These are phyloP conservation scores for Colletotrichum melonis DNA, from an alignment of 2,329 filamentous ascomycete genomes.

Conservation along the genomic window DNA sequence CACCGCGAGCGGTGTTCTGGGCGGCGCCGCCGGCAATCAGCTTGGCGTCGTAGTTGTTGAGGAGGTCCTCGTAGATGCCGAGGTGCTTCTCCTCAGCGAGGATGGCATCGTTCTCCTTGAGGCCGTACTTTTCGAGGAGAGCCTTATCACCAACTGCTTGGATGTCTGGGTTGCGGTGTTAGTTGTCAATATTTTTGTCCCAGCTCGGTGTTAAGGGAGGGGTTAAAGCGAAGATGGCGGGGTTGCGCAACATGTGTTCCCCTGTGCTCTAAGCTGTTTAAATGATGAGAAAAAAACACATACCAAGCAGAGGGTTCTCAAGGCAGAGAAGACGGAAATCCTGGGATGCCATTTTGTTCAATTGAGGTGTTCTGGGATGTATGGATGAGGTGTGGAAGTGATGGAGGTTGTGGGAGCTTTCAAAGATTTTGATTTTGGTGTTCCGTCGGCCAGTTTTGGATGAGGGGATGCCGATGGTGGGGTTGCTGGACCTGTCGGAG, in stretches of 20 bases:
- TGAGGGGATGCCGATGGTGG: slow-evolving; percentile 43
- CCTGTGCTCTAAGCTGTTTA: slow-evolving; percentile 1
- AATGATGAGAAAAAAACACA: slow-evolving; percentile 42
- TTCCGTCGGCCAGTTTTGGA: slow-evolving; percentile 41
- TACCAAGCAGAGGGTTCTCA: slow-evolving; percentile 97
- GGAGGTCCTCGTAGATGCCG: slow-evolving; percentile 90
- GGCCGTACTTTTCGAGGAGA: slow-evolving; percentile 89
- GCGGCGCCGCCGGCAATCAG: slow-evolving; percentile 96
- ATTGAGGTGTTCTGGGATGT: slow-evolving; percentile 37
- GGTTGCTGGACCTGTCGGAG: slow-evolving; percentile 10
- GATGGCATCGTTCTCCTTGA: slow-evolving; percentile 98
- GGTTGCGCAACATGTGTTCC: background rate
- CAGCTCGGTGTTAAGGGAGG: slow-evolving; percentile 31
- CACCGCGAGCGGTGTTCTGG: slow-evolving; percentile 96
- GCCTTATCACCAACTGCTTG: slow-evolving; percentile 86
- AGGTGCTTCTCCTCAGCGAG: slow-evolving; percentile 93
- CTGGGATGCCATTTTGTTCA: slow-evolving; percentile 77
- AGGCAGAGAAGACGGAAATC: slow-evolving; percentile 91
- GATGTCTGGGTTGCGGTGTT: slow-evolving; percentile 72
- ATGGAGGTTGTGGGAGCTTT: slow-evolving; percentile 17
- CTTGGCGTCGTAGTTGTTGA: slow-evolving; percentile 92
- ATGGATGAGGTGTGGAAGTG: slow-evolving; percentile 28
- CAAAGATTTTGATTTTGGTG: slow-evolving; percentile 43
- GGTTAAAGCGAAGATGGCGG: slow-evolving; percentile 1
- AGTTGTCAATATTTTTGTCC: background rate